phyloP scores from a whole-genome alignment of 2,329 filamentous ascomycete genomes.

The Diaporthe sp. region DNA sequence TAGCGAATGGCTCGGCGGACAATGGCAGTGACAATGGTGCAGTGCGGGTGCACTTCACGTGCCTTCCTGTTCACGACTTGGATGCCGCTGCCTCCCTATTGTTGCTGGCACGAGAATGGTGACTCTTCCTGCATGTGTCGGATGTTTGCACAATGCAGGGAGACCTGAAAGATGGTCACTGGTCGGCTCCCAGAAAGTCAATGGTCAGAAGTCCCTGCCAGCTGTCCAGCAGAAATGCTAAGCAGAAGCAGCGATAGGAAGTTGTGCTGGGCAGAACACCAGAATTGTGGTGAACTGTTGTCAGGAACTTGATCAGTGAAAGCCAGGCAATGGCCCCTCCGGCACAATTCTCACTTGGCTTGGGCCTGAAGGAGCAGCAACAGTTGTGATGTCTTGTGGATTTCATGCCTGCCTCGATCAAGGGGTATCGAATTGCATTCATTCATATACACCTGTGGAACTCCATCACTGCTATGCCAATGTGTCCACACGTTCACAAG shows the following conservation, averaged over 20 bases:
- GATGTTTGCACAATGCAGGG: background rate
- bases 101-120: background rate
- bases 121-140: background rate
- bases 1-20: background rate
- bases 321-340: background rate
- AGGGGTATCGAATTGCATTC: conserved; percentile 25
- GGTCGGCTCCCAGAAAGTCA: too few relatives aligned
- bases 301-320: background rate
- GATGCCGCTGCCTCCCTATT: background rate
- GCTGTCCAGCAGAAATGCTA: too few relatives aligned
- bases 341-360: too few relatives aligned
- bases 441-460: background rate
- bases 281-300: too few relatives aligned
- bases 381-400: background rate
- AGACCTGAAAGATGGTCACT: background rate
- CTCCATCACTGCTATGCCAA: background rate
- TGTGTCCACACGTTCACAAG: background rate
- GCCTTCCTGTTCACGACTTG: background rate
- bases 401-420: too few relatives aligned
- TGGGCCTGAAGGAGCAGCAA: background rate
- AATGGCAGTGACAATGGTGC: background rate
- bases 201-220: background rate
- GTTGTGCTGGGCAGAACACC: background rate
- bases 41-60: background rate
- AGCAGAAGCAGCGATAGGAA: background rate